Evolutionary conservation across 148 eudicot species (phyloP), one percentile per base, ranked within the genome.

Genomic region (Arbutus unedo): DNA sequence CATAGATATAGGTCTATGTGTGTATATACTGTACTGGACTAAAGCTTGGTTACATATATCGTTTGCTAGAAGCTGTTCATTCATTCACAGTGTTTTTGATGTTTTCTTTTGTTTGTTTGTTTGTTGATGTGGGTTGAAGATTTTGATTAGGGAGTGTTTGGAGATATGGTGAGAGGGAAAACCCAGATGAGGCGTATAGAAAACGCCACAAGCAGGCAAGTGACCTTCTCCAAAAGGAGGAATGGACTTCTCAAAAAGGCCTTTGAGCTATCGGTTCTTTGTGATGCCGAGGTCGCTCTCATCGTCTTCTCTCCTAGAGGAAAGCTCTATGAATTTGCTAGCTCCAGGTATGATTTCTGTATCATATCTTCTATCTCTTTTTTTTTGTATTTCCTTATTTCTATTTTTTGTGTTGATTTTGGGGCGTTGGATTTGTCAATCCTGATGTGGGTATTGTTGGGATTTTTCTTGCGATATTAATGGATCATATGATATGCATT

Each of bases 171-270:
- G 85, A 81, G 92, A 80, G 92, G 92, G 50, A 90, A 90, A 82
- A 90, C 92, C 19, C 84, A 88, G 87, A 78, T 90, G 91, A 88
- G 89, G 91, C 89, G 92, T 56, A 90, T 90, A 85, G 92, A 90
- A 70, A 90, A 90, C 85, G 91, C 92, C 55, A 90, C 92, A 25
- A 90, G 92, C 81, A 82, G 92, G 80, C 92, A 90, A 87, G 92
- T 90, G 5, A 90, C 92, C 66, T 89, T 89, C 81, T 88, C 90
- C 21, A 88, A 88, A 78, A 68, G 90, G 77, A 76, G 88, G 78
- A 88, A 88, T 77, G 90, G 90, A 4, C 85, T 88, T 47, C 79
- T 88, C 43, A 88, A 88, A 81, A 88, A 88, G 77, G 90, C 90
- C 38, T 88, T 86, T 54, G 90, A 86, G 83, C 90, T 88, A 2